These are phyloP conservation scores for Epichloe bromicola DNA, from an alignment of 2,329 filamentous ascomycete genomes.

Conservation along the genomic window DNA sequence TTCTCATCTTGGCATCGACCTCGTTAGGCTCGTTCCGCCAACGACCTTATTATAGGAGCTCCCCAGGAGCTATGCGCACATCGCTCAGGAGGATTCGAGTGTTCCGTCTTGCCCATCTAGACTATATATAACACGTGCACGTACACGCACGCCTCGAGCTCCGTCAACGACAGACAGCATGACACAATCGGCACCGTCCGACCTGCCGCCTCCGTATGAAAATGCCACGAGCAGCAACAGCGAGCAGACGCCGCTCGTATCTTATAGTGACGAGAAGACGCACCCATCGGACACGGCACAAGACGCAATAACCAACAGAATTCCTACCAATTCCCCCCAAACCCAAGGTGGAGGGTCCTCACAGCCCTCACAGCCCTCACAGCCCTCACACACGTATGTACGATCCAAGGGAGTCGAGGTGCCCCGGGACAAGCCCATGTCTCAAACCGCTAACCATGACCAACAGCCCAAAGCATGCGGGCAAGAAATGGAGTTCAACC, in stretches of 20 bases:
- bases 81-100: too few species aligned
- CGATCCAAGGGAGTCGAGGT: too few species aligned
- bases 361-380: not conserved
- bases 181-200: not conserved
- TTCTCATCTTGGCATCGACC: too few species aligned
- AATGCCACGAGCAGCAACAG: not conserved
- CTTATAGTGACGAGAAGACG: slow-evolving; percentile 1
- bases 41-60: too few species aligned
- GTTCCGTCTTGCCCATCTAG: too few species aligned
- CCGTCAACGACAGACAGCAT: not conserved
- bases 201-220: slow-evolving; percentile 1
- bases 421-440: too few species aligned
- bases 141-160: too few species aligned
- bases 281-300: too few species aligned
- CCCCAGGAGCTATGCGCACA: too few species aligned
- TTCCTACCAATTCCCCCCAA: not conserved
- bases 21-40: too few species aligned
- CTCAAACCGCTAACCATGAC: not conserved
- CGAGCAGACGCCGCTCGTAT: not conserved
- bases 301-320: not conserved
- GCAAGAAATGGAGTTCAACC: not conserved
- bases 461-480: not conserved
- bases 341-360: not conserved
- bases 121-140: too few species aligned
- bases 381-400: not conserved